Conservation (phyloP, 129 eudicot genomes). For the Centaurea solstitialis region DNA sequence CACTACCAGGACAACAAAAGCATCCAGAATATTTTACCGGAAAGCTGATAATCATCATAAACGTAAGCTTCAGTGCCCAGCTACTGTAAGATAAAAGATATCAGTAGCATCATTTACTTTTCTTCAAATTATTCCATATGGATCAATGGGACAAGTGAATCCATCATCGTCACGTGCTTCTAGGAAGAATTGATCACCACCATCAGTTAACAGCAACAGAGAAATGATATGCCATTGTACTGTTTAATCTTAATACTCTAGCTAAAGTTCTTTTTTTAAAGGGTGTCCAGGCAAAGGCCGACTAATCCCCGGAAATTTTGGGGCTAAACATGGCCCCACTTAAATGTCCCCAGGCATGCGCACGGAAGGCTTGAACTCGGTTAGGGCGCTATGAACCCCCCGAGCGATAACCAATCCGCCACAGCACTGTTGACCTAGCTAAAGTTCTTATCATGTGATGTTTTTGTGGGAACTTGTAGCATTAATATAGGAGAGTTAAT, state of each 20-base stretch:
- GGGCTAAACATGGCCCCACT: too few relatives aligned
- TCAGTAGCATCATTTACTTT: not conserved
- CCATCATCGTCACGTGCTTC: not conserved
- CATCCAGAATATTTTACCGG: not conserved
- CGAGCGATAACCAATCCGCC: too few relatives aligned
- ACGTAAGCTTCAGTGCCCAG: not conserved
- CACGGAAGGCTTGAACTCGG: too few relatives aligned
- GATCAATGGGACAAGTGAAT: not conserved
- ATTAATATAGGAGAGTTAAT: not conserved
- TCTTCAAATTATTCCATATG: not conserved
- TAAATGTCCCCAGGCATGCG: too few relatives aligned
- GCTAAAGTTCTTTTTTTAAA: not conserved
- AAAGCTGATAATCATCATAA: not conserved
- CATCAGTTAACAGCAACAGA: not conserved
- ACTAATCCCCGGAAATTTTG: too few relatives aligned
- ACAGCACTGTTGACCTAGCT: too few relatives aligned
- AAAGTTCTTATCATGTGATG: not conserved
- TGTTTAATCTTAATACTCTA: not conserved
- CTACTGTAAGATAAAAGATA: not conserved
- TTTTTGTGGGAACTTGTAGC: not conserved
- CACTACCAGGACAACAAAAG: not conserved
- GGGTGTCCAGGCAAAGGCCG: too few relatives aligned
- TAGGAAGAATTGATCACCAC: not conserved
- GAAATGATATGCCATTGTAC: not conserved
- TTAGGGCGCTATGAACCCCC: too few relatives aligned